A percentile compares a stretch with the other conserved stretches of the same genome.
Evolutionary conservation across 306 rosid species (phyloP).

Genomic region (Fragaria ananassa): DNA sequence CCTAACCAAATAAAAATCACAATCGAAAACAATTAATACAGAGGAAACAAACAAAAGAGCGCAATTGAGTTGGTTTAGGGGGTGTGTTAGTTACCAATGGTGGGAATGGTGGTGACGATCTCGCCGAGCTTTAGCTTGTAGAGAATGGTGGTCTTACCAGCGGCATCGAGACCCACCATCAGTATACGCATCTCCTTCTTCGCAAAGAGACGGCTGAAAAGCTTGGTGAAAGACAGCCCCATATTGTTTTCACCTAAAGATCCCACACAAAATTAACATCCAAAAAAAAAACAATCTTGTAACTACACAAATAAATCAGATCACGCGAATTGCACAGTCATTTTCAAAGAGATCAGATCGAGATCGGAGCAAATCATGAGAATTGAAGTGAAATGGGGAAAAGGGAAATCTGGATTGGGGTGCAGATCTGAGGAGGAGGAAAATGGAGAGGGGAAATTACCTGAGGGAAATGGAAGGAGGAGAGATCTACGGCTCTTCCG

Average conservation of each 20-base stretch:
- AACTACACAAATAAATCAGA: background rate
- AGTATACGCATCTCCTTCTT: constrained; percentile 95
- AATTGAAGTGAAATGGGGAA: background rate
- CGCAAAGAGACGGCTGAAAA: constrained; percentile 83
- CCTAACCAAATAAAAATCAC: constrained; percentile 41
- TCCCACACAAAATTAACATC: background rate
- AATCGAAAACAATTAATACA: background rate
- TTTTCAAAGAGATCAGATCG: background rate
- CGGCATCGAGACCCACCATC: constrained; percentile 96
- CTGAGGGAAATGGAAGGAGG: constrained; percentile 24
- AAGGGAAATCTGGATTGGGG: background rate
- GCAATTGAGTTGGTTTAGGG: background rate
- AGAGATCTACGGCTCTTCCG: background rate
- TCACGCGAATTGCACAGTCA: background rate
- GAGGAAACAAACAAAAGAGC: too few species aligned
- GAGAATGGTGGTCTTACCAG: constrained; percentile 92
- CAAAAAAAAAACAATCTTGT: too few species aligned
- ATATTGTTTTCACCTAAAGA: constrained; percentile 39
- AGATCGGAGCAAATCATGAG: constrained; percentile 6
- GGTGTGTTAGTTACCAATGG: constrained; percentile 51
- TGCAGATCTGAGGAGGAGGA: background rate
- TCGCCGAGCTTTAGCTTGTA: constrained; percentile 93
- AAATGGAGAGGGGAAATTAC: constrained; percentile 17
- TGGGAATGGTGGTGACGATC: constrained; percentile 92
- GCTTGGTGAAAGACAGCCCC: constrained; percentile 93